phyloP scores from a whole-genome alignment of 2,329 filamentous ascomycete genomes.

The Cladosporium sp. region DNA sequence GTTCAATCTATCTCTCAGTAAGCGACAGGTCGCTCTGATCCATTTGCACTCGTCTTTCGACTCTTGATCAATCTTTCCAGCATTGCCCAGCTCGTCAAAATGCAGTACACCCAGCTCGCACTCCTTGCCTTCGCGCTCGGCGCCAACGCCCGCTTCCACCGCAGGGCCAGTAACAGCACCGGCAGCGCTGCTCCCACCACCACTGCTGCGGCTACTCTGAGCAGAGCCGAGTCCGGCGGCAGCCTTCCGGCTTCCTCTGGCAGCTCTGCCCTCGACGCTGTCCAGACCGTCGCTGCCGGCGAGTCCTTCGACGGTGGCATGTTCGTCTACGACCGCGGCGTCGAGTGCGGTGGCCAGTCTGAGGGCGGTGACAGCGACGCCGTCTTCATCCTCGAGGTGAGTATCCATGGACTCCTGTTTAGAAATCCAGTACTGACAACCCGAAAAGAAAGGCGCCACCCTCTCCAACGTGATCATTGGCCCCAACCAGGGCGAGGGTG shows the following conservation, averaged over 20 bases:
- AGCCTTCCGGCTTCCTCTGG: slow-evolving; percentile 18
- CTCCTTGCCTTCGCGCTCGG: slow-evolving; percentile 13
- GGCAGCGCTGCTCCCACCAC: slow-evolving; percentile 8
- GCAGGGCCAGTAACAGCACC: background rate
- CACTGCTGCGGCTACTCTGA: slow-evolving; percentile 10
- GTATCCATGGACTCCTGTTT: background rate
- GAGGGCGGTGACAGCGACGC: slow-evolving; percentile 43
- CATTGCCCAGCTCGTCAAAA: background rate
- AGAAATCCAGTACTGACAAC: too few species aligned
- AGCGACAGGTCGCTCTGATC: slow-evolving; percentile 8
- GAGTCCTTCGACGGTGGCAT: slow-evolving; percentile 16
- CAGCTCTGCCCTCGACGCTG: slow-evolving; percentile 13
- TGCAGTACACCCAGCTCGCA: slow-evolving; percentile 12
- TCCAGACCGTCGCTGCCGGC: slow-evolving; percentile 21
- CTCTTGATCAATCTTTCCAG: background rate
- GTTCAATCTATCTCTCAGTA: slow-evolving; percentile 7
- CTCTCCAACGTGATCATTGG: slow-evolving; percentile 51
- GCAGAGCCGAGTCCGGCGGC: slow-evolving; percentile 7
- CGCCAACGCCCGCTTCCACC: slow-evolving; percentile 9
- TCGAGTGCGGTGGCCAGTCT: slow-evolving; percentile 37
- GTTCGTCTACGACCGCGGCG: slow-evolving; percentile 33
- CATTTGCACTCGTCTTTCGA: background rate
- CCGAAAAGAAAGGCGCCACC: slow-evolving; percentile 38
- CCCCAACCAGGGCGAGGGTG: slow-evolving; percentile 45
- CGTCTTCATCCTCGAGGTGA: slow-evolving; percentile 46